These are phyloP conservation scores for Eutrema heterophyllum DNA, from an alignment of 345 rosid genomes.

Conservation along the genomic window DNA sequence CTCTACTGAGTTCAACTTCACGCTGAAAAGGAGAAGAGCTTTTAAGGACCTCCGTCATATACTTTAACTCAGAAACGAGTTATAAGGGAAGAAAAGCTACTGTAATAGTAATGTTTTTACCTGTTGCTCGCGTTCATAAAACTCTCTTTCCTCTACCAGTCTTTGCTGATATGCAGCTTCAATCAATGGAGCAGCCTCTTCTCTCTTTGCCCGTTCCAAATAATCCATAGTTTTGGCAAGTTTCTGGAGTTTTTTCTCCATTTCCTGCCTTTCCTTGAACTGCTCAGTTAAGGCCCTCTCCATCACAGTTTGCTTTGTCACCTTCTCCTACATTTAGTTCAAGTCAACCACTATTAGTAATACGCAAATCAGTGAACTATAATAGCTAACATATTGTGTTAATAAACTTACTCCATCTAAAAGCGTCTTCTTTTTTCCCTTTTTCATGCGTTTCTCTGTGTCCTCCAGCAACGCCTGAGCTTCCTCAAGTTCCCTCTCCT, in stretches of 20 bases:
- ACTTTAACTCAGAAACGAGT: not conserved
- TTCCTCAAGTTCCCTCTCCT: conserved; percentile 86
- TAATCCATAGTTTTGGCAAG: conserved; percentile 91
- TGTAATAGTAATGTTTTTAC: conserved; percentile 30
- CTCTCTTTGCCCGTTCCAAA: conserved; percentile 95
- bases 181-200: conserved; percentile 91
- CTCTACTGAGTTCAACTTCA: conserved; percentile 84
- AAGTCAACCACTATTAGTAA: not conserved
- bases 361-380: not conserved
- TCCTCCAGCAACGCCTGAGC: conserved; percentile 80
- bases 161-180: conserved; percentile 87
- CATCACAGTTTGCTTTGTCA: conserved; percentile 69
- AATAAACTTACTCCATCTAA: conserved; percentile 70
- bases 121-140: conserved; percentile 88
- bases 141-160: conserved; percentile 74
- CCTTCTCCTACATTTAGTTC: conserved; percentile 58
- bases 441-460: conserved; percentile 69
- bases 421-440: conserved; percentile 70
- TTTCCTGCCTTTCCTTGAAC: conserved; percentile 91
- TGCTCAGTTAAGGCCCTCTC: conserved; percentile 82
- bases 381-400: not conserved
- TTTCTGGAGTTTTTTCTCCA: conserved; percentile 89
- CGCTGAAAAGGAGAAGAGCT: conserved; percentile 38
- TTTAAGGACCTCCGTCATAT: not conserved
- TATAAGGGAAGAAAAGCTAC: not conserved